Percentiles rank a stretch among this genome's conserved stretches.
Conservation (phyloP, 345 rosid genomes). For the Nasturtium officinale region DNA sequence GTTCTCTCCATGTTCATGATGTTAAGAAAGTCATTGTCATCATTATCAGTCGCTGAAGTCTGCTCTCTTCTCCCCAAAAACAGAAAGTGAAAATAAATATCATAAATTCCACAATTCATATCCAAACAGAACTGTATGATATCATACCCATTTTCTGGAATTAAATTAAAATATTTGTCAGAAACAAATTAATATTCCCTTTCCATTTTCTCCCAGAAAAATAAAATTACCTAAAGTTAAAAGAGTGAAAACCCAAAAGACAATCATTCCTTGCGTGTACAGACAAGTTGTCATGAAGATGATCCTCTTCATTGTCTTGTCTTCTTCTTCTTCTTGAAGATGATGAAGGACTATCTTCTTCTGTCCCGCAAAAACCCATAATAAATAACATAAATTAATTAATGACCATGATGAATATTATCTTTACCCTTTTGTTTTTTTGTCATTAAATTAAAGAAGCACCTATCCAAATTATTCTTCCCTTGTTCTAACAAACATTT, state of each 20-base stretch:
- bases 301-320: conserved; percentile 42
- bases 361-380: conserved; percentile 32
- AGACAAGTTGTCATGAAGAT: conserved; percentile 46
- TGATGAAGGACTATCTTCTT: conserved; percentile 43
- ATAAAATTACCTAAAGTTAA: conserved; percentile 38
- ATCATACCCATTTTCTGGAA: conserved; percentile 38
- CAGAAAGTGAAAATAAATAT: neutral
- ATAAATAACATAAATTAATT: conserved; percentile 4
- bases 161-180: conserved; percentile 42
- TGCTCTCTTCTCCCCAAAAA: conserved; percentile 37
- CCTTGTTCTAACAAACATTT: conserved; percentile 14
- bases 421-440: conserved; percentile 29
- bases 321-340: conserved; percentile 46
- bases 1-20: conserved; percentile 45
- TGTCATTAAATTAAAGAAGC: conserved; percentile 22
- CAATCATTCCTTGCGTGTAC: conserved; percentile 48
- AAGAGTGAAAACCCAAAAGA: conserved; percentile 45
- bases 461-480: conserved; percentile 15
- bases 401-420: conserved; percentile 41
- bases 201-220: conserved; percentile 25
- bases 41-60: conserved; percentile 44
- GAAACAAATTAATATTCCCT: conserved; percentile 42
- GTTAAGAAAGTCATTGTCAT: conserved; percentile 45
- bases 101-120: conserved; percentile 35
- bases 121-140: conserved; percentile 43